Conservation (phyloP, 202 grass and related monocot species). For the Thinopyrum obtusiflorum region DNA sequence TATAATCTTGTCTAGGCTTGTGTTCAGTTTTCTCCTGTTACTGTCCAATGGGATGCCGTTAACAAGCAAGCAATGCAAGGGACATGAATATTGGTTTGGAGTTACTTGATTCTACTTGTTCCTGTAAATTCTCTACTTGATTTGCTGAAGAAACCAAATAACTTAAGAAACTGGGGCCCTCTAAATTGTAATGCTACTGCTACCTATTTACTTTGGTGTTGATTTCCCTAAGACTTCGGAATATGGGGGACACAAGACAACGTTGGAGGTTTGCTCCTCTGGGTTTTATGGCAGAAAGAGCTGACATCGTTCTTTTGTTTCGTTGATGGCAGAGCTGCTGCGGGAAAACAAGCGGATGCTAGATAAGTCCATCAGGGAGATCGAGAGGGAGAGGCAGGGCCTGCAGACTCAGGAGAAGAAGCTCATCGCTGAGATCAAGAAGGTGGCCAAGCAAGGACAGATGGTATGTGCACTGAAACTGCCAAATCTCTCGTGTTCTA, state of each 20-base stretch:
- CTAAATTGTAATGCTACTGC: background rate
- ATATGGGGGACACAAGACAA: background rate
- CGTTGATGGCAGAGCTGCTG: constrained; percentile 51
- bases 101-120: background rate
- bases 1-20: background rate
- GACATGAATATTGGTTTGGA: background rate
- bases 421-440: constrained; percentile 75
- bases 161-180: background rate
- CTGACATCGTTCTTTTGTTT: background rate
- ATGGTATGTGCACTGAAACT: constrained; percentile 45
- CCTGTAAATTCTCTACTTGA: background rate
- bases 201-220: background rate
- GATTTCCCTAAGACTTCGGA: background rate
- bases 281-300: background rate
- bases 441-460: constrained; percentile 72
- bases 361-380: constrained; percentile 72
- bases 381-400: constrained; percentile 79
- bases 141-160: background rate
- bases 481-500: background rate
- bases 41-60: background rate
- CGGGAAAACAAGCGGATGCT: constrained; percentile 81
- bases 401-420: constrained; percentile 76
- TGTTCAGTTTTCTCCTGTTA: background rate
- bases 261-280: background rate
- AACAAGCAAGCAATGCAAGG: background rate